Evolutionary conservation across 2,329 filamentous ascomycete genomes (phyloP).

Genomic region (Aureobasidium sp.): DNA sequence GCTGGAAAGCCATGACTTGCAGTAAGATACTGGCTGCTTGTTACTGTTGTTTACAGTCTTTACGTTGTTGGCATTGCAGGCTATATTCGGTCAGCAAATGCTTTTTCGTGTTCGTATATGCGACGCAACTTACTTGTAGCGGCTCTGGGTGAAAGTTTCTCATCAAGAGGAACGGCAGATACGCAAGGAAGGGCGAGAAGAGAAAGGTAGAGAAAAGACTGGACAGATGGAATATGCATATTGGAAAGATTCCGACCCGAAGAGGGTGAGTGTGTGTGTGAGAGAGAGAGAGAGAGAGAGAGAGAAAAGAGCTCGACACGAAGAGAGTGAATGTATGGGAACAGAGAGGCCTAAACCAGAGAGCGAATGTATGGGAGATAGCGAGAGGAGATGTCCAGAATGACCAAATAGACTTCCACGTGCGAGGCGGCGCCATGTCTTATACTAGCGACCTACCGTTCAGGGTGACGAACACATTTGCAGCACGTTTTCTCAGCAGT

Average conservation of each 20-base stretch:
- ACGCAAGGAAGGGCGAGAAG: slow-evolving; percentile 8
- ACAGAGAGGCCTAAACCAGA: no score
- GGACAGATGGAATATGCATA: slow-evolving; percentile 14
- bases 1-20: slow-evolving; percentile 18
- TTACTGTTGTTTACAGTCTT: slow-evolving; percentile 9
- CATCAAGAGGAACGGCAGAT: slow-evolving; percentile 17
- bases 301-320: no score
- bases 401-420: neutral
- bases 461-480: neutral
- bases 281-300: neutral
- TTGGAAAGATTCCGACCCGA: neutral
- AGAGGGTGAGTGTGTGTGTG: neutral
- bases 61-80: slow-evolving; percentile 15
- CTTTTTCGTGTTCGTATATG: neutral
- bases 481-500: slow-evolving; percentile 9
- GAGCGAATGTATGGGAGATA: neutral
- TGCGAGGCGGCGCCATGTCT: slow-evolving; percentile 16
- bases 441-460: neutral
- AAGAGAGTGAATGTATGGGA: no score
- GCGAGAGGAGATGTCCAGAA: neutral
- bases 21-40: slow-evolving; percentile 15
- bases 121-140: neutral
- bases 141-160: slow-evolving; percentile 10
- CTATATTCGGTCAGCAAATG: neutral
- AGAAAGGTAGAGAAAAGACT: slow-evolving; percentile 18